These are phyloP conservation scores for Talaromyces sp. DNA, from an alignment of 2,329 filamentous ascomycete species.

Conservation along the genomic window DNA sequence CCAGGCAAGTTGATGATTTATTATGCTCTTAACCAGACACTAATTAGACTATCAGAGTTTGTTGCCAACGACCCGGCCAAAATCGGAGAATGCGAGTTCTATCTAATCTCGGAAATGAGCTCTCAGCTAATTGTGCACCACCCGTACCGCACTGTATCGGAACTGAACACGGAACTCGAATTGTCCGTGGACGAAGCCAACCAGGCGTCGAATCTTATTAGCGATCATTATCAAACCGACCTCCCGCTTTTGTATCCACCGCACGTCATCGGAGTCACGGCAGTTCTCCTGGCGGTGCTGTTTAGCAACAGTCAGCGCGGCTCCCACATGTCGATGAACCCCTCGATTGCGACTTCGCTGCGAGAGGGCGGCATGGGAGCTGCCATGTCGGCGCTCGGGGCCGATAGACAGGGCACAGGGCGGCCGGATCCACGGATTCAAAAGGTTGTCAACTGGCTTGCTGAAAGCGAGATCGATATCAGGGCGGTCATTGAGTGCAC, in stretches of 20 bases:
- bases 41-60: conserved; percentile 50
- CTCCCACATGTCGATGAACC: conserved; percentile 25
- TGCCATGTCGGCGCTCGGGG: conserved; percentile 30
- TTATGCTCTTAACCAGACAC: not conserved
- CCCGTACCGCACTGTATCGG: conserved; percentile 76
- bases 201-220: conserved; percentile 77
- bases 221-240: conserved; percentile 90
- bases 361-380: conserved; percentile 32
- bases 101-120: conserved; percentile 83
- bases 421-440: conserved; percentile 44
- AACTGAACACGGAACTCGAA: conserved; percentile 64
- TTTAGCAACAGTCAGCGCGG: conserved; percentile 56
- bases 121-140: conserved; percentile 88
- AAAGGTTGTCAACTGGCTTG: conserved; percentile 73
- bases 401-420: conserved; percentile 15
- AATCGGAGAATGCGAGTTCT: conserved; percentile 91
- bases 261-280: conserved; percentile 83
- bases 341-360: conserved; percentile 29
- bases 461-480: conserved; percentile 81
- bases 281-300: conserved; percentile 78
- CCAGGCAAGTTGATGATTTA: conserved; percentile 48
- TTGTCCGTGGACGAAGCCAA: conserved; percentile 74
- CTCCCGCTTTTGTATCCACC: conserved; percentile 80
- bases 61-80: conserved; percentile 73
- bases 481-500: conserved; percentile 81